These are phyloP conservation scores for Hanseniaspora hatyaiensis DNA, from an alignment of 805 yeast species.

Conservation along the genomic window DNA sequence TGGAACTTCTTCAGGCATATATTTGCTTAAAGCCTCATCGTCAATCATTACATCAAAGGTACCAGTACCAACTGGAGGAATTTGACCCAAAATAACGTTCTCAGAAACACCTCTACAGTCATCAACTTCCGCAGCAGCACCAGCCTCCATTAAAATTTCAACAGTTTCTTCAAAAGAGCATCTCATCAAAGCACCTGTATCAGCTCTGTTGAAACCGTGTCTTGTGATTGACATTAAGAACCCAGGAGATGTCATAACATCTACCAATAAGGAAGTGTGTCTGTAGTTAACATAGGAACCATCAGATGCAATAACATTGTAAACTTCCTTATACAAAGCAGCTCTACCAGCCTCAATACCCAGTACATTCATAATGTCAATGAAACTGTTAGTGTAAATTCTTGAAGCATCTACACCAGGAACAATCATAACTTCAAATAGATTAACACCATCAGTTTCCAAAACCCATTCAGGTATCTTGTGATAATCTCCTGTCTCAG, in stretches of 20 bases:
- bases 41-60: conserved; percentile 92
- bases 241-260: conserved; percentile 97
- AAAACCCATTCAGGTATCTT: conserved; percentile 95
- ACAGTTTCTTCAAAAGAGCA: conserved; percentile 99
- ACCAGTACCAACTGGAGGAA: conserved; percentile 98
- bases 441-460: conserved; percentile 96
- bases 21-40: conserved; percentile 62
- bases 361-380: conserved; percentile 83
- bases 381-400: conserved; percentile 91
- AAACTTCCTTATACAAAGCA: conserved; percentile 84
- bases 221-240: conserved; percentile 97
- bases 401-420: conserved; percentile 88
- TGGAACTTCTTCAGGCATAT: conserved; percentile 31
- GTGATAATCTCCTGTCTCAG: conserved; percentile 71
- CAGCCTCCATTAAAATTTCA: conserved; percentile 93
- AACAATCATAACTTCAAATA: conserved; percentile 87
- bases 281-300: conserved; percentile 98
- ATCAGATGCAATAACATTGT: conserved; percentile 96
- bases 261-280: conserved; percentile 94
- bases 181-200: conserved; percentile 98
- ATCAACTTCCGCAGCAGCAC: conserved; percentile 94
- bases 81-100: conserved; percentile 92
- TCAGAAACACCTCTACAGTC: conserved; percentile 98
- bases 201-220: conserved; percentile 97
- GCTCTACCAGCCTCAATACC: conserved; percentile 98